Evolutionary conservation across 768 basidiomycete species (phyloP).

Genomic region (Pulveroboletus sp.): DNA sequence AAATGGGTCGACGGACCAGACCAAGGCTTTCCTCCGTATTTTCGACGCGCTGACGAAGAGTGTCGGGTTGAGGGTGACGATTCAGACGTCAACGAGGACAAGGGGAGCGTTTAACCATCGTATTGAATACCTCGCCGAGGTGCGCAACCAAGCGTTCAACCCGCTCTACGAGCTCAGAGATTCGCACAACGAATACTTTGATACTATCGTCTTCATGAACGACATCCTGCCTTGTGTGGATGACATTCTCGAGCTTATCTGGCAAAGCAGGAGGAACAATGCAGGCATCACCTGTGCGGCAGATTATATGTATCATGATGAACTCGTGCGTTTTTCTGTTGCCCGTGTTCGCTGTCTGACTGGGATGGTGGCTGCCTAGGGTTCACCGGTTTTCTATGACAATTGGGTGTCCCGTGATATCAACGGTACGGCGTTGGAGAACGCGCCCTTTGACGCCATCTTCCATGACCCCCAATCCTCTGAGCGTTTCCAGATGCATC

Average conservation of each 20-base stretch:
- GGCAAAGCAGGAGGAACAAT: constrained; percentile 88
- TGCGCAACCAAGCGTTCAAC: constrained; percentile 96
- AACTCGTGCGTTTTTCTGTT: constrained; percentile 53
- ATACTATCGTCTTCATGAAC: constrained; percentile 99
- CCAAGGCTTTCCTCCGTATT: constrained; percentile 91
- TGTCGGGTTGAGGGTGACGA: constrained; percentile 89
- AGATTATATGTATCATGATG: constrained; percentile 99
- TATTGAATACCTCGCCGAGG: constrained; percentile 99
- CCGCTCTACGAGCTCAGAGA: constrained; percentile 93
- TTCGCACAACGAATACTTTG: constrained; percentile 89
- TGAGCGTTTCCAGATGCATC: constrained; percentile 81
- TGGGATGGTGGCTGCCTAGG: constrained; percentile 29
- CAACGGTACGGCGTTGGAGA: constrained; percentile 97
- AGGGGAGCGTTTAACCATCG: constrained; percentile 97
- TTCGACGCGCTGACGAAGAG: constrained; percentile 89
- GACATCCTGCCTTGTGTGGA: constrained; percentile 97
- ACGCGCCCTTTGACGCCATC: constrained; percentile 91
- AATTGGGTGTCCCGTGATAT: constrained; percentile 99
- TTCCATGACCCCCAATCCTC: constrained; percentile 81
- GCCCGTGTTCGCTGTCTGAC: neutral
- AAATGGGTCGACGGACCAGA: constrained; percentile 98
- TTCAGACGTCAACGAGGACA: constrained; percentile 88
- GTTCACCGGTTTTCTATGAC: constrained; percentile 92
- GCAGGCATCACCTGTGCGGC: constrained; percentile 98
- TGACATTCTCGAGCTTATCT: constrained; percentile 95